Conservation (phyloP, 805 yeast species). For the Debaryomyces maramus region DNA sequence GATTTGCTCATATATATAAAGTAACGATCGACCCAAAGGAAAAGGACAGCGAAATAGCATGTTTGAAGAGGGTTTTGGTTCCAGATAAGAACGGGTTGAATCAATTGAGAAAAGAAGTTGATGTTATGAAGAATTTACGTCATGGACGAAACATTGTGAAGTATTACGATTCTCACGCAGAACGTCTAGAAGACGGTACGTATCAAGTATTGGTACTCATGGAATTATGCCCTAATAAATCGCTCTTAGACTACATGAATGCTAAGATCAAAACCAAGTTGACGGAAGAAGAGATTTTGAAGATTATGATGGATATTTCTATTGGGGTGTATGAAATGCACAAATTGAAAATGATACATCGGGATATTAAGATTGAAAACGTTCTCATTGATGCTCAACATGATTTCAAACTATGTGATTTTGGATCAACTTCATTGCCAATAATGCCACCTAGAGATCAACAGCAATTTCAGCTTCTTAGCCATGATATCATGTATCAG, state of each 20-base stretch:
- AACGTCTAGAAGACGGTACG: constrained; percentile 48
- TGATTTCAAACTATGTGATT: constrained; percentile 84
- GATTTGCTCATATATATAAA: constrained; percentile 77
- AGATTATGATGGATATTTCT: constrained; percentile 80
- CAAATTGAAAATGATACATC: constrained; percentile 71
- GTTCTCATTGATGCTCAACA: constrained; percentile 73
- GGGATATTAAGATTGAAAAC: constrained; percentile 94
- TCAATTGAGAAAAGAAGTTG: constrained; percentile 71
- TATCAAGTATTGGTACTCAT: constrained; percentile 89
- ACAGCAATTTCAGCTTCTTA: constrained; percentile 70
- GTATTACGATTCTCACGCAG: constrained; percentile 77
- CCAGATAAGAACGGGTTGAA: constrained; percentile 68
- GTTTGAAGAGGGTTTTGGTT: constrained; percentile 73
- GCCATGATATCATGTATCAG: constrained; percentile 82
- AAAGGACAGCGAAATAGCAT: constrained; percentile 51
- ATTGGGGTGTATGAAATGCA: constrained; percentile 87
- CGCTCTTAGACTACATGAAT: constrained; percentile 90
- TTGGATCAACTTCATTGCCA: constrained; percentile 79
- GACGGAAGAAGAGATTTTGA: constrained; percentile 71
- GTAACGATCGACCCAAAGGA: constrained; percentile 55
- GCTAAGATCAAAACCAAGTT: constrained; percentile 76
- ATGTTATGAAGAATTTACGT: constrained; percentile 67
- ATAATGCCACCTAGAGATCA: constrained; percentile 73
- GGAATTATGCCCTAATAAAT: constrained; percentile 89
- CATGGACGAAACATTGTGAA: constrained; percentile 60